Evolutionary conservation across 805 yeast genomes (phyloP).

Genomic region (Nakazawaea populi): DNA sequence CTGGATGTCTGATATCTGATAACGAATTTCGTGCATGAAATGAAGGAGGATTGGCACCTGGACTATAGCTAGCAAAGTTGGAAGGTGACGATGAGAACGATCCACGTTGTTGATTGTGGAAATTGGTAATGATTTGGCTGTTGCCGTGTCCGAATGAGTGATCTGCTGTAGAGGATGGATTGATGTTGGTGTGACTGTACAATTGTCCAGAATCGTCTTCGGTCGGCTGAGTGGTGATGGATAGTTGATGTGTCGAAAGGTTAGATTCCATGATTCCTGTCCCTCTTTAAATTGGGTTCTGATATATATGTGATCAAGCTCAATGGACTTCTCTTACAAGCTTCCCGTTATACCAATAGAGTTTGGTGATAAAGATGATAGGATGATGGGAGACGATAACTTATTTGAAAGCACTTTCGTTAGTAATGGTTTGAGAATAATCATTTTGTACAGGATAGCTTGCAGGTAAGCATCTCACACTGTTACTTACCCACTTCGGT

Average conservation of each 20-base stretch:
- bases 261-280: not conserved
- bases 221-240: not conserved
- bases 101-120: constrained; percentile 3
- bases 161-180: not conserved
- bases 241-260: not conserved
- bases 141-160: constrained; percentile 8
- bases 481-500: too few relatives aligned
- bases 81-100: constrained; percentile 2
- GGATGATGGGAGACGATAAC: too few relatives aligned
- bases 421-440: too few relatives aligned
- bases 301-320: not conserved
- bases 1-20: constrained; percentile 2
- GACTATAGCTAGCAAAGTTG: constrained; percentile 3
- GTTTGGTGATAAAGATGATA: too few relatives aligned
- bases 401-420: too few relatives aligned
- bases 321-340: not conserved
- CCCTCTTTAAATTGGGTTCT: not conserved
- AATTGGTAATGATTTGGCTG: constrained; percentile 6
- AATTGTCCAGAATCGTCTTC: not conserved
- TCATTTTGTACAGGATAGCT: too few relatives aligned
- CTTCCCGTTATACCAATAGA: not conserved
- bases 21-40: constrained; percentile 8
- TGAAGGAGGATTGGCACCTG: constrained; percentile 6
- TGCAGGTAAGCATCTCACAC: too few relatives aligned
- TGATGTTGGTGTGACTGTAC: constrained; percentile 10